Evolutionary conservation across 1,284 basidiomycete genomes (phyloP).

Genomic region (Cutaneotrichosporon sp.): DNA sequence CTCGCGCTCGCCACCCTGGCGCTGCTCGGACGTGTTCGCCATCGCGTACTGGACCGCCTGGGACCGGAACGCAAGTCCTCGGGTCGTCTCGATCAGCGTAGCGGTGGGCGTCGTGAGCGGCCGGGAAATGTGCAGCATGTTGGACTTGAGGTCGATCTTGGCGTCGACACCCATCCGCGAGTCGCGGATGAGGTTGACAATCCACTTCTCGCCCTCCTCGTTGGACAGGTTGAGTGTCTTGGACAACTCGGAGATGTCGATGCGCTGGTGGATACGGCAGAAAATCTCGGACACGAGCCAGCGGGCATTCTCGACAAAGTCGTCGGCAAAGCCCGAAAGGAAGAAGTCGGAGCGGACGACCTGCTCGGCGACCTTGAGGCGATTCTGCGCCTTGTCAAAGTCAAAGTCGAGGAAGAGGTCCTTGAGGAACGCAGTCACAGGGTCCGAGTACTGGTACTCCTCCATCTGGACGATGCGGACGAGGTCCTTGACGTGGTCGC

Average conservation of each 20-base stretch:
- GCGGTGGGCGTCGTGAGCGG: conserved; percentile 88
- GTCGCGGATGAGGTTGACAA: conserved; percentile 95
- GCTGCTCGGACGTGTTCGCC: conserved; percentile 33
- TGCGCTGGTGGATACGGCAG: conserved; percentile 93
- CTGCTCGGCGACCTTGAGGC: conserved; percentile 71
- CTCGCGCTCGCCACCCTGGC: conserved; percentile 24
- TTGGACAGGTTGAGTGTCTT: conserved; percentile 83
- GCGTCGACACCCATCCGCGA: conserved; percentile 92
- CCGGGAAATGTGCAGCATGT: conserved; percentile 92
- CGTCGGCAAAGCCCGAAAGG: conserved; percentile 79
- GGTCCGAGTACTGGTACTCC: conserved; percentile 91
- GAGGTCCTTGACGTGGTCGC: conserved; percentile 79
- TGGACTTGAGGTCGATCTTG: conserved; percentile 82
- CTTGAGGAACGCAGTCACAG: conserved; percentile 86
- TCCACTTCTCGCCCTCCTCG: conserved; percentile 98
- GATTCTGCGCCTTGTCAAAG: conserved; percentile 80
- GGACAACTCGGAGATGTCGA: conserved; percentile 92
- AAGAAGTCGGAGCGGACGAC: conserved; percentile 93
- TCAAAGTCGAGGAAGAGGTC: conserved; percentile 91
- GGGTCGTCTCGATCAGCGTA: conserved; percentile 91
- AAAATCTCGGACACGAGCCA: conserved; percentile 95
- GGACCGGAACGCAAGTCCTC: conserved; percentile 83
- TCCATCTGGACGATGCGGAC: conserved; percentile 88
- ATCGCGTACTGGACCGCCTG: conserved; percentile 86
- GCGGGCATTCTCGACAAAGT: conserved; percentile 92